Evolutionary conservation across 495 filamentous ascomycete species (phyloP), one percentile per base, ranked within the genome.

Genomic region (Physcia stellaris): DNA sequence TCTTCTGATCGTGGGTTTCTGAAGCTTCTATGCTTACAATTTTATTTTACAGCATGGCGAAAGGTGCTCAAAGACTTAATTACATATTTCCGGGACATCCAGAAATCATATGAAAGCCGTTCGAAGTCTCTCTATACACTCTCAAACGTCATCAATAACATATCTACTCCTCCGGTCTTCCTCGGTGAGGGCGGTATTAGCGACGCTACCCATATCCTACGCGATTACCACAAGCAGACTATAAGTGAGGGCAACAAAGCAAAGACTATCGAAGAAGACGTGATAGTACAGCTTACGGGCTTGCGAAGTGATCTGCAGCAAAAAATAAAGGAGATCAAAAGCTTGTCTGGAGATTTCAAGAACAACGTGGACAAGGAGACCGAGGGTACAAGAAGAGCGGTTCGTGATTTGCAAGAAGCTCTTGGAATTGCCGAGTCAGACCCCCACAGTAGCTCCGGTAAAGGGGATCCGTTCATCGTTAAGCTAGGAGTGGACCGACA

Each of bases 261-360:
- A 3, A 76, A 73, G 19, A 83, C 92, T 45, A 86, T 94, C 41
- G 84, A 95, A 58, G 76, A 75, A 39, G 86, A 94, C 48, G 83
- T 98, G 24, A 85, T 96, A 43, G 70, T 79, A 31, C 83, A 85
- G 37, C 68, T 98, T 32, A 85, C 78, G 4, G 86, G 83, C 11
- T 64, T 98, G 17, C 64, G 90, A 32, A 86, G 75, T 49, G 90
- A 98, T 57, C 66, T 98, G 13, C 77, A 79, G 37, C 83, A 88
- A 60, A 98, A 98, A 63, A 90, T 88, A 50, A 96, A 95, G 60
- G 90, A 98, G 60, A 96, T 98, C 57, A 93, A 90, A 57, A 79
- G 71, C 41, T 64, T 98, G 4, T 78, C 85, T 4, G 79, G 83
- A 2, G 90, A 98, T 58, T 98, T 98, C 57, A 94, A 94, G 55